Evolutionary conservation across 305 asterid genomes (phyloP), one percentile per base, ranked within the genome.

Genomic region (Ajuga reptans): DNA sequence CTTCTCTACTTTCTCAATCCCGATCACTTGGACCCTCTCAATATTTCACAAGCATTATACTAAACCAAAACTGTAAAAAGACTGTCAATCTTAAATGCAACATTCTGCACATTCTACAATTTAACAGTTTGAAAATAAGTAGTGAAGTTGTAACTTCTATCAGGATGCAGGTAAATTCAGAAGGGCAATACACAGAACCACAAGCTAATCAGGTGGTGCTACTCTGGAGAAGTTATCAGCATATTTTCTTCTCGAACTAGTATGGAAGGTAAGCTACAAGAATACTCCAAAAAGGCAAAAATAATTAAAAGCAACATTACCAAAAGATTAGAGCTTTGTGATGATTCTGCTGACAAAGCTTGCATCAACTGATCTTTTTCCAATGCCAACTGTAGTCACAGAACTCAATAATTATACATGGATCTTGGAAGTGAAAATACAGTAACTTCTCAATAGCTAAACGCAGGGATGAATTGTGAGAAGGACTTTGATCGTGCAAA

Each of bases 301-400:
- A 43, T 8, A 43, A 66, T 57, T 6, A 33, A 55, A 42, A 49
- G 12, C 55, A 72, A 63, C 78, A 75, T 73, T 91, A 94, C 99
- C 97, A 76, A 77, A 66, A 94, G 91, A 61, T 82, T 85, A 72
- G 85, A 82, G 83, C 77, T 76, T 77, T 86, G 90, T 49, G 94
- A 86, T 76, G 96, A 87, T 80, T 94, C 94, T 51, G 83, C 85
- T 36, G 96, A 83, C 84, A 91, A 86, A 47, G 92, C 90, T 72
- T 77, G 92, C 75, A 72, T 82, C 83, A 89, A 78, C 77, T 91
- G 94, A 63, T 88, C 92, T 82, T 89, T 94, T 84, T 94, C 98
- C 88, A 86, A 66, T 2, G 96, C 69, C 79, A 91, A 81, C 99
- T 94, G 95, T 83, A 83, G 71, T 37, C 53, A 59, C 67, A 59